Evolutionary conservation across 257 asterid genomes (phyloP).

Genomic region (Petunia axillaris): DNA sequence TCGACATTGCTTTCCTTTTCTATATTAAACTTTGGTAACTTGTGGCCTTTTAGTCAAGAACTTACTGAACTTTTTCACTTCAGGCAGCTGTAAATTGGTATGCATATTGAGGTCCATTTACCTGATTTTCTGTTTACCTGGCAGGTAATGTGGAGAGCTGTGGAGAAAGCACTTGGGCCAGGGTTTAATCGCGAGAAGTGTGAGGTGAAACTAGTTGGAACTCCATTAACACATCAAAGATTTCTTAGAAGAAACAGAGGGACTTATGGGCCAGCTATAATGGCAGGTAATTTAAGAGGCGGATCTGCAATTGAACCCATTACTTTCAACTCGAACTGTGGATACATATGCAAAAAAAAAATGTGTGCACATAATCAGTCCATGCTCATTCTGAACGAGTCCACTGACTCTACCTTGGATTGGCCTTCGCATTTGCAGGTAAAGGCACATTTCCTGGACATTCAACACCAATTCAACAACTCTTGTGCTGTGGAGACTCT

Average conservation of each 20-base stretch:
- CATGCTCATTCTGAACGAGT: not conserved
- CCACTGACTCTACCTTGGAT: not conserved
- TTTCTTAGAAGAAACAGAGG: conserved; percentile 83
- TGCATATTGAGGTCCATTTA: not conserved
- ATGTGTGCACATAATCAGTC: not conserved
- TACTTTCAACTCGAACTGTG: not conserved
- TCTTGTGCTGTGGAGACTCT: conserved; percentile 93
- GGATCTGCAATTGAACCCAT: not conserved
- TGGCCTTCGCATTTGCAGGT: conserved; percentile 34
- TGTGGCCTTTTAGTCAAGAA: not conserved
- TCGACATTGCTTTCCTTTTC: not conserved
- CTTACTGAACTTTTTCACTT: not conserved
- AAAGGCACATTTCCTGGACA: conserved; percentile 80
- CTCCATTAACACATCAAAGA: conserved; percentile 86
- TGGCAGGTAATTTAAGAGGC: conserved; percentile 29
- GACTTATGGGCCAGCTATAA: conserved; percentile 91
- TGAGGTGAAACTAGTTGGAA: conserved; percentile 86
- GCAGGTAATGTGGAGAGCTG: conserved; percentile 94
- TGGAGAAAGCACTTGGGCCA: conserved; percentile 85
- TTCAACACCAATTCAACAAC: conserved; percentile 71
- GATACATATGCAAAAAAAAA: not conserved
- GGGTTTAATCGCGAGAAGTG: conserved; percentile 76
- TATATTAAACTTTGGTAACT: not conserved
- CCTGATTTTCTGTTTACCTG: conserved; percentile 14
- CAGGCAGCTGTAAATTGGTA: not conserved